phyloP scores from a whole-genome alignment of 495 filamentous ascomycete species.

The Elaphomyces granulatus region DNA sequence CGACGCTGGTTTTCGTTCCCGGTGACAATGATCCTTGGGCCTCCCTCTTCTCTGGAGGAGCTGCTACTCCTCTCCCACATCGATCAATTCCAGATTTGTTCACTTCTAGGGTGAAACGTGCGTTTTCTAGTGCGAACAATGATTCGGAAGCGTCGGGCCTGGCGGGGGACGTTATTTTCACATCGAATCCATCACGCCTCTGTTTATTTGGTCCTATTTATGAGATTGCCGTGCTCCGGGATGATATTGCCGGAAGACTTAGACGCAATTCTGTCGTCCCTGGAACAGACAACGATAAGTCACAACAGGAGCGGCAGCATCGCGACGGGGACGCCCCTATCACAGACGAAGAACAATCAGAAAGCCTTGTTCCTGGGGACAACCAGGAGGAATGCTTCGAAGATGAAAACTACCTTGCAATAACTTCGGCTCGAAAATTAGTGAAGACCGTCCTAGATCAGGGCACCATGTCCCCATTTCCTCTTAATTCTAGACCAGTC shows the following conservation, averaged over 20 bases:
- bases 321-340: constrained; percentile 3
- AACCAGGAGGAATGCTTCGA: background rate
- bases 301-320: constrained; percentile 12
- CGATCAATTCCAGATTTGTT: constrained; percentile 71
- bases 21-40: constrained; percentile 94
- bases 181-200: constrained; percentile 69
- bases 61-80: constrained; percentile 57
- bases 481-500: constrained; percentile 56
- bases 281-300: constrained; percentile 11
- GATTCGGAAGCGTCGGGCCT: constrained; percentile 35
- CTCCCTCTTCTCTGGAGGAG: constrained; percentile 74
- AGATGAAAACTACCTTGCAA: constrained; percentile 39
- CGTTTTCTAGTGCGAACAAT: constrained; percentile 59
- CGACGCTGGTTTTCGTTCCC: constrained; percentile 83
- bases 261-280: constrained; percentile 57
- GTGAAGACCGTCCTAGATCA: constrained; percentile 92
- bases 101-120: constrained; percentile 66
- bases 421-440: constrained; percentile 56
- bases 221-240: constrained; percentile 73
- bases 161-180: constrained; percentile 66
- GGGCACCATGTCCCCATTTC: constrained; percentile 75
- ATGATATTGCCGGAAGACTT: constrained; percentile 67
- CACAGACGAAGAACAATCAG: constrained; percentile 2
- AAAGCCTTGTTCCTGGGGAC: background rate
- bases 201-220: constrained; percentile 71